Base-by-base conservation (phyloP, 2,329 filamentous ascomycete species). In the Botrytis porri region DNA sequence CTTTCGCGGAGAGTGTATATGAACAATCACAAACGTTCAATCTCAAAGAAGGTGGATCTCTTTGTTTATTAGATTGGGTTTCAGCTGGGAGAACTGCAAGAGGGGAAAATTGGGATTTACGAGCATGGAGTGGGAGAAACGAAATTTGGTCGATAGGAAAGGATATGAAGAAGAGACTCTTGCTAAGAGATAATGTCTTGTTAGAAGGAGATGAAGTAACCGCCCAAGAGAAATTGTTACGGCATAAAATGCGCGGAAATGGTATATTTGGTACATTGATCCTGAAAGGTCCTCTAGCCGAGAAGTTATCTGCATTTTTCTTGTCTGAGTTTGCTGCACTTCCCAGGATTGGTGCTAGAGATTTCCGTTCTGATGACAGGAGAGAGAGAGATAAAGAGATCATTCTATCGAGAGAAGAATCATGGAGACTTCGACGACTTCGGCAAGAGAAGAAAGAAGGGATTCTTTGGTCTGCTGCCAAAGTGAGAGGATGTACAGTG, bases 51-150 rank as follows among this genome's bases (percentile, higher is more conserved):
- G 82, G 80, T 9, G 88, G 85, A 77, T 90, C 91, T 59, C 83
- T 98, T 22, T 97, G 94, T 80, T 86, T 97, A 3, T 84, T 97
- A 63, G 96, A 99, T 82, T 99, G 96, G 96, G 94, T 98, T 10
- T 97, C 91, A 3, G 93, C 95, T 79, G 96, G 96, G 12, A 89
- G 96, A 29, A 89, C 87, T 7, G 95, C 96, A 7, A 88, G 93
- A 64, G 95, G 94, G 37, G 96, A 99, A 83, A 87, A 93, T 75
- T 99, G 96, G 96, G 91, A 90, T 77, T 90, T 98, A 74, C 84
- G 87, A 73, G 87, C 87, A 75, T 98, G 96, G 89, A 88, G 86
- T 73, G 94, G 94, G 16, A 88, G 92, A 76, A 98, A 98, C 80
- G 96, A 99, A 83, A 87, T 98, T n/a, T 95, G 92, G 90, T 80